Conservation (phyloP, 495 filamentous ascomycete genomes). For the Pyronema omphalodes region DNA sequence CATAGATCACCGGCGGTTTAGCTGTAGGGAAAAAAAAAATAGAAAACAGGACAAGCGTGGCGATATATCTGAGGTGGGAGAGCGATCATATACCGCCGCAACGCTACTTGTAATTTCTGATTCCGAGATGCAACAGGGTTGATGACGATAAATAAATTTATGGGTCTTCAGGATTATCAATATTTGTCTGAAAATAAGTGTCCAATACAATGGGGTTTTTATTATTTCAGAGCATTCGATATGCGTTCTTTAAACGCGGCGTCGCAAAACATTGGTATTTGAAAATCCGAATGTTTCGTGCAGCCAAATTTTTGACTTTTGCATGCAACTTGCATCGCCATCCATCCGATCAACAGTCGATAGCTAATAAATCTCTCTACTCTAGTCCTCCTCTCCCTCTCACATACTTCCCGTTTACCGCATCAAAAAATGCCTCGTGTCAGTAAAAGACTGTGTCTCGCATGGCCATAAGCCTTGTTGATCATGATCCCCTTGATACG, state of each 20-base stretch:
- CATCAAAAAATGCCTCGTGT: not conserved
- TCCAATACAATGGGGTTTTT: not conserved
- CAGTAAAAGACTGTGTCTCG: not conserved
- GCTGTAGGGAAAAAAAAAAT: not conserved
- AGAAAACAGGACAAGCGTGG: not conserved
- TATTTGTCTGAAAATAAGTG: not conserved
- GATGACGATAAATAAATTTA: too few relatives aligned
- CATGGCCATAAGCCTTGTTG: not conserved
- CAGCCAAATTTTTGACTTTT: not conserved
- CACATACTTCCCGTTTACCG: not conserved
- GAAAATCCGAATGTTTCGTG: not conserved
- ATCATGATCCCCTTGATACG: not conserved
- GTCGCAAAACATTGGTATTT: not conserved
- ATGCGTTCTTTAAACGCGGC: not conserved
- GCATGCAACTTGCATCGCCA: not conserved
- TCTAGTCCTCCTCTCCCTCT: too few relatives aligned
- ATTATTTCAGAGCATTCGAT: not conserved
- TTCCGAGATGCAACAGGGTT: too few relatives aligned
- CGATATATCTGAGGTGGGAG: not conserved
- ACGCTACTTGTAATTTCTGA: not conserved
- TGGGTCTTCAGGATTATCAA: not conserved
- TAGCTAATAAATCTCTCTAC: not conserved
- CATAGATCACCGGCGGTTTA: not conserved
- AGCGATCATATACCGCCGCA: not conserved
- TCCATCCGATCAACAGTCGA: not conserved